phyloP scores from a whole-genome alignment of 768 basidiomycete genomes.

The Boletus coccyginus region DNA sequence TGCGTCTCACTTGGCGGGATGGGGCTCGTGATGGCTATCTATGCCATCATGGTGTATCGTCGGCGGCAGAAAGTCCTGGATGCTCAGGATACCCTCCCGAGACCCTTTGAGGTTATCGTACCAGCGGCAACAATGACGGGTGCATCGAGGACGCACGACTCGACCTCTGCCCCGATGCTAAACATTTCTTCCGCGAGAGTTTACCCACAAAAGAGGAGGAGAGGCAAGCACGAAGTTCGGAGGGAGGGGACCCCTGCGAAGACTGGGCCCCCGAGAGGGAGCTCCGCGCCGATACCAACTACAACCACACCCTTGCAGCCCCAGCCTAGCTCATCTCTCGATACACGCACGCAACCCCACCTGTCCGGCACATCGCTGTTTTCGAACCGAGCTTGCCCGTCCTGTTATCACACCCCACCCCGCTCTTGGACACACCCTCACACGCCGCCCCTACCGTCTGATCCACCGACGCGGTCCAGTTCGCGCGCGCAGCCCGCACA shows the following conservation, averaged over 20 bases:
- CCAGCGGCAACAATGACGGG: slow-evolving; percentile 6
- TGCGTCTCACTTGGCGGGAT: slow-evolving; percentile 21
- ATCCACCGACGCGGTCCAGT: background rate
- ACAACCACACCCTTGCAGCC: background rate
- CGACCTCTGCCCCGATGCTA: background rate
- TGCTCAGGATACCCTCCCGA: slow-evolving; percentile 26
- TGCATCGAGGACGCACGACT: background rate
- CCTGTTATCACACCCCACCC: background rate
- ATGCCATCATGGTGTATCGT: slow-evolving; percentile 17
- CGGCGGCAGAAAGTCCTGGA: slow-evolving; percentile 10
- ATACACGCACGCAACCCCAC: background rate
- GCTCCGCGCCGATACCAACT: background rate
- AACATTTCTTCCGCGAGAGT: slow-evolving; percentile 2
- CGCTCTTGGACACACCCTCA: background rate
- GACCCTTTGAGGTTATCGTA: slow-evolving; percentile 19
- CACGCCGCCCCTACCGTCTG: background rate
- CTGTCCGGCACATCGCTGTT: slow-evolving; percentile 1
- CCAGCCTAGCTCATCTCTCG: background rate
- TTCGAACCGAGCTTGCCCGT: background rate
- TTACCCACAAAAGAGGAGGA: background rate
- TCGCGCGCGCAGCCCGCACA: background rate
- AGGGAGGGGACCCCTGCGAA: background rate
- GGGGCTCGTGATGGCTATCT: slow-evolving; percentile 13
- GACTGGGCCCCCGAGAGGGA: background rate
- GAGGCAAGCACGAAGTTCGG: background rate